Evolutionary conservation across 2,329 filamentous ascomycete species (phyloP), one percentile per base, ranked within the genome.

Genomic region (Tolypocladium ovalisporum): DNA sequence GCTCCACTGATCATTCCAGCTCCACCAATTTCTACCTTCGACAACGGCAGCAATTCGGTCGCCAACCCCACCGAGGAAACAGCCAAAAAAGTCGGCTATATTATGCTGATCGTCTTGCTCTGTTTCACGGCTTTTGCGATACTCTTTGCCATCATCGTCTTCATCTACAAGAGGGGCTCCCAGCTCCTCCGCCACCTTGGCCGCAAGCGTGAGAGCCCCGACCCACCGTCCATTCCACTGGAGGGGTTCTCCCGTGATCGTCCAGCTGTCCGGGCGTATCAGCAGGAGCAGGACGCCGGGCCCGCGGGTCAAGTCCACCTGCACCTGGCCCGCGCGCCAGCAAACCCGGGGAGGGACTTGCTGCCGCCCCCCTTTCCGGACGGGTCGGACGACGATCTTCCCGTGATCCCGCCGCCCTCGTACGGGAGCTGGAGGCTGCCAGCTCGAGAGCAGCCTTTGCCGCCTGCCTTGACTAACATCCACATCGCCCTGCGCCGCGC

Each of bases 381-480:
- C 37, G 49, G 47, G 27, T 22, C 3, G 17, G 6, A 19, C 6
- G 29, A 17, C 13, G 15, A 7, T 19, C 13, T 8, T 17, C 57
- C 54, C 29, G 10, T 6, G 47, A 4, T 24, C 54, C 57, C 54
- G 22, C 57, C 57, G 29, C 57, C 57, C 27, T 49, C 57, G 22
- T 58, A 58, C 24, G 39, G 53, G 3, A 47, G 44, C 22, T 54
- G 47, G 47, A 37, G 54, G 47, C 19, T 37, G 19, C n/a, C 9
- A 36, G 3, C 7, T 24, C 37, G 40, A 12, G 22, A 24, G 9
- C 40, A 44, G 40, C 13, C n/a, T 10, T 12, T 3, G 22, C 40
- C 40, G 3, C 1, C 40, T 3, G 40, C 40, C 12, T 27, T 12
- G 4, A 27, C 22, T 1, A 22, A 44, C 40, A 10, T 1, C 4